These are phyloP conservation scores for Chaetomium olivaceum DNA, from an alignment of 2,329 filamentous ascomycete genomes.

Conservation along the genomic window DNA sequence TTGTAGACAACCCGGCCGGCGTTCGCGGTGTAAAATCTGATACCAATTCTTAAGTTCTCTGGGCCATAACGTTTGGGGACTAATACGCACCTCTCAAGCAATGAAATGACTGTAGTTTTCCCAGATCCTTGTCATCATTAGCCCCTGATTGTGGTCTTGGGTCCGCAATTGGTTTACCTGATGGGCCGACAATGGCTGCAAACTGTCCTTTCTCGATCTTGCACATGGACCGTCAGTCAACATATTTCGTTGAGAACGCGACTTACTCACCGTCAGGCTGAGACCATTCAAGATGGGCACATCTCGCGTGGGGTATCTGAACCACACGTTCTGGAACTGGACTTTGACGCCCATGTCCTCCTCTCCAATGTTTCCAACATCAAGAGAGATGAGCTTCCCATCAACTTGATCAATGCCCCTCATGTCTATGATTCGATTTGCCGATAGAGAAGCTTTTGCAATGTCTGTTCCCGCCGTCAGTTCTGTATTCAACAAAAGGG, in stretches of 20 bases:
- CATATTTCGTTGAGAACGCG: no score
- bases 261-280: slow-evolving; percentile 53
- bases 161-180: slow-evolving; percentile 26
- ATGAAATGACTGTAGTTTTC: slow-evolving; percentile 49
- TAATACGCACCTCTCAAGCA: slow-evolving; percentile 42
- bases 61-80: neutral
- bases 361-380: slow-evolving; percentile 34
- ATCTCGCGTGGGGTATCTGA: slow-evolving; percentile 69
- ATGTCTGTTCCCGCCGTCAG: slow-evolving; percentile 32
- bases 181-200: slow-evolving; percentile 38
- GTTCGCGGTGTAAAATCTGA: slow-evolving; percentile 42
- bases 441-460: slow-evolving; percentile 38
- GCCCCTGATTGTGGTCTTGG: neutral
- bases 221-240: neutral
- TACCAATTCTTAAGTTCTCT: neutral
- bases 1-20: slow-evolving; percentile 57
- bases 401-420: slow-evolving; percentile 30
- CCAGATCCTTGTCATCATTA: slow-evolving; percentile 32
- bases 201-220: slow-evolving; percentile 38
- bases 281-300: slow-evolving; percentile 68
- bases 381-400: slow-evolving; percentile 33
- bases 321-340: slow-evolving; percentile 68
- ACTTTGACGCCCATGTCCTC: slow-evolving; percentile 46
- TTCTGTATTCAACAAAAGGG: neutral
- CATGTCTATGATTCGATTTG: slow-evolving; percentile 38